Evolutionary conservation across 352 stramenopile species (phyloP).

Genomic region (Phytophthora hibernalis): DNA sequence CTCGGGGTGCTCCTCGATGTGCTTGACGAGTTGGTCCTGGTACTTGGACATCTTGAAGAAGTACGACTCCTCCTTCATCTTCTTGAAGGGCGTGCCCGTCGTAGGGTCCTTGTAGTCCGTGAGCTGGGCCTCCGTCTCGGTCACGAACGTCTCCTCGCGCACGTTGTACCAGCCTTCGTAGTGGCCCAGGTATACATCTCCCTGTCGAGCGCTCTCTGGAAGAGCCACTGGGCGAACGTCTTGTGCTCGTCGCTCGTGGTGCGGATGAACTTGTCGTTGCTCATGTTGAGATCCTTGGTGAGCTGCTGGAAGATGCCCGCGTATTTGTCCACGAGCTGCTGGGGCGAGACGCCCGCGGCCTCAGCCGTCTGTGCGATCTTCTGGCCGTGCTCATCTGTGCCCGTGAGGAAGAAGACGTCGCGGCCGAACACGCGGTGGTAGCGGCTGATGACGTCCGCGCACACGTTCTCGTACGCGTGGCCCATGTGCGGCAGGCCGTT

Average conservation of each 20-base stretch:
- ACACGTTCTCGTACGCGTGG: constrained; percentile 98
- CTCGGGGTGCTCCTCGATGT: constrained; percentile 95
- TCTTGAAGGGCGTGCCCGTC: constrained; percentile 94
- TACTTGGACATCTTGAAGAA: constrained; percentile 99
- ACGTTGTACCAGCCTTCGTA: constrained; percentile 99
- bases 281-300: constrained; percentile 88
- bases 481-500: constrained; percentile 98
- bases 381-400: constrained; percentile 98
- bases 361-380: constrained; percentile 99
- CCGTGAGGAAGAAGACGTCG: constrained; percentile 88
- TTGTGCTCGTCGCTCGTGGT: constrained; percentile 97
- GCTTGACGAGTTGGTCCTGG: constrained; percentile 93
- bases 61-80: constrained; percentile 98
- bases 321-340: constrained; percentile 97
- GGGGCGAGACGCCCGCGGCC: constrained; percentile 89
- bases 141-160: constrained; percentile 99
- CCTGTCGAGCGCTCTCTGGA: constrained; percentile 89
- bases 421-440: constrained; percentile 93
- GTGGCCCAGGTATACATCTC: constrained; percentile 97
- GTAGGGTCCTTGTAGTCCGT: constrained; percentile 96
- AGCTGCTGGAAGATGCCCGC: constrained; percentile 89
- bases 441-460: constrained; percentile 96
- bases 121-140: constrained; percentile 95
- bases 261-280: constrained; percentile 93
- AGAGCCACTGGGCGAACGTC: constrained; percentile 95